Evolutionary conservation across 2,329 filamentous ascomycete species (phyloP).

Genomic region (Alternaria sp.): DNA sequence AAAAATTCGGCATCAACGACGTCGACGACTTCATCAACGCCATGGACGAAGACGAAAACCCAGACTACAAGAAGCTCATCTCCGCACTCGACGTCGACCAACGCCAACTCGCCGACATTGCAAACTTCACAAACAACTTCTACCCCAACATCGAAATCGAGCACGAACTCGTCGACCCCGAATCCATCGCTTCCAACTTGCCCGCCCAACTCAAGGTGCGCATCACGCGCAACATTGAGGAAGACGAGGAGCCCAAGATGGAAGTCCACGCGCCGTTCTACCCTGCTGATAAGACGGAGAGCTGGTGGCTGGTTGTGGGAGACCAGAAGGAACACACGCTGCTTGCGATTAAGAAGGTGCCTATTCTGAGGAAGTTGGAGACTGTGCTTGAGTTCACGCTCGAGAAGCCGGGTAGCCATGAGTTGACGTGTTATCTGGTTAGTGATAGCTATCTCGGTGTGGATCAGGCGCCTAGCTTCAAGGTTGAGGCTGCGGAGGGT

Average conservation of each 20-base stretch:
- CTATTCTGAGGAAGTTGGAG: constrained; percentile 78
- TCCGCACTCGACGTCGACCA: constrained; percentile 80
- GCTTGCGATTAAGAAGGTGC: constrained; percentile 92
- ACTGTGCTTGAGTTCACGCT: constrained; percentile 88
- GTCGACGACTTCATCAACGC: constrained; percentile 98
- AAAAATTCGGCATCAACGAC: constrained; percentile 84
- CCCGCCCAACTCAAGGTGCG: constrained; percentile 83
- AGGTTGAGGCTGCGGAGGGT: constrained; percentile 83
- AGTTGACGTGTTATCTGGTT: constrained; percentile 92
- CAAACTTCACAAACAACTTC: constrained; percentile 92
- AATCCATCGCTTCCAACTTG: constrained; percentile 79
- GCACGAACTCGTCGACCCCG: constrained; percentile 82
- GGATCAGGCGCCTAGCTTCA: constrained; percentile 92
- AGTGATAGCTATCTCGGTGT: constrained; percentile 97
- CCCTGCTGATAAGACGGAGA: constrained; percentile 89
- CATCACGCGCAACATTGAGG: constrained; percentile 82
- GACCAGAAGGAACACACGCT: constrained; percentile 88
- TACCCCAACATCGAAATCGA: constrained; percentile 95
- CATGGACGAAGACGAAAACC: constrained; percentile 95
- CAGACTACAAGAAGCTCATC: constrained; percentile 78
- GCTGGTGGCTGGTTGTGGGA: constrained; percentile 97
- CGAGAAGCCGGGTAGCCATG: constrained; percentile 80
- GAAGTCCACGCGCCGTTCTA: constrained; percentile 96
- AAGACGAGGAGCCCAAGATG: constrained; percentile 74
- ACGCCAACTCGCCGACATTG: constrained; percentile 84